phyloP scores from a whole-genome alignment of 768 basidiomycete species.

The Mrakia hoshinonis region DNA sequence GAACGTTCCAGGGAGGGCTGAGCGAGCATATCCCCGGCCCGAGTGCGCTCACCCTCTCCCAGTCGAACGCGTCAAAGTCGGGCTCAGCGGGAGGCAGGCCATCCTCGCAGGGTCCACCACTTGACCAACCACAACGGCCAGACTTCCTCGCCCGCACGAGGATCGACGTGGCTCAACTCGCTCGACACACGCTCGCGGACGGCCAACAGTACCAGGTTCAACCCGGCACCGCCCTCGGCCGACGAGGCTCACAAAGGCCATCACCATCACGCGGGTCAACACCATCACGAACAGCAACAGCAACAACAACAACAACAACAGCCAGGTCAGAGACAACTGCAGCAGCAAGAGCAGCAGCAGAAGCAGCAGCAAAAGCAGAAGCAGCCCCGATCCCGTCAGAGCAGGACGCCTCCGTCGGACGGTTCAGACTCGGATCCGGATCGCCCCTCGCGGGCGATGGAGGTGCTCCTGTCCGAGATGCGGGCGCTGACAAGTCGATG shows the following conservation, averaged over 20 bases:
- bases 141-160: not conserved
- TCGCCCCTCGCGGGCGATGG: slow-evolving; percentile 5
- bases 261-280: not conserved
- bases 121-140: not conserved
- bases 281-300: not conserved
- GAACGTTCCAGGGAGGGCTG: not conserved
- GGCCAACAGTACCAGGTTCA: not conserved
- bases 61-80: not conserved
- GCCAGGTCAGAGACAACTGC: no score
- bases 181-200: not conserved
- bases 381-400: no score
- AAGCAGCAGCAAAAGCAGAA: no score
- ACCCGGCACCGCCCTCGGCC: not conserved
- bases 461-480: slow-evolving; percentile 1
- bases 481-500: slow-evolving; percentile 7
- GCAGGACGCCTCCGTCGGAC: not conserved
- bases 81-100: not conserved
- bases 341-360: no score
- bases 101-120: not conserved
- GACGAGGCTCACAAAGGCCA: not conserved
- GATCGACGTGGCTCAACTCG: not conserved
- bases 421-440: not conserved
- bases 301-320: no score
- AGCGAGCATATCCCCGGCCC: not conserved
- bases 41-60: not conserved